Evolutionary conservation across 208 protist species (phyloP).

Genomic region (Leishmania arabica): DNA sequence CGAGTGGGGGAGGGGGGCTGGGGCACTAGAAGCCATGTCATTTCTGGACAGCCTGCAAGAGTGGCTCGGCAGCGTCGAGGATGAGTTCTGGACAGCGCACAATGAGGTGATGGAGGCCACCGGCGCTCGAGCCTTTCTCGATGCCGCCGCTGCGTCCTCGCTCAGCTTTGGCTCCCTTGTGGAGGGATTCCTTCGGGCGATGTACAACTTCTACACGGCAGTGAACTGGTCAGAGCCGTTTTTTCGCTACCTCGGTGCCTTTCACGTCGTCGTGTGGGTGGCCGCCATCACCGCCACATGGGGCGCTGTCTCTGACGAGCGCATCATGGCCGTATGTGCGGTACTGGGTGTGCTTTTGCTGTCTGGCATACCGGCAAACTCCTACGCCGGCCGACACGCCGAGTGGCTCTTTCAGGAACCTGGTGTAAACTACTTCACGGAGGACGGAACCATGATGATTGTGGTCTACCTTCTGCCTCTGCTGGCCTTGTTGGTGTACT

Average conservation of each 20-base stretch:
- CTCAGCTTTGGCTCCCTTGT: neutral
- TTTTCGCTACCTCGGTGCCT: conserved; percentile 58
- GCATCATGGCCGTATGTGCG: conserved; percentile 35
- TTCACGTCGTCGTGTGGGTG: conserved; percentile 49
- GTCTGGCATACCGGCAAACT: conserved; percentile 17
- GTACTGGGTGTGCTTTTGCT: conserved; percentile 28
- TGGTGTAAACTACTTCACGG: conserved; percentile 78
- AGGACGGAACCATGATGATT: conserved; percentile 60
- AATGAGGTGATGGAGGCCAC: conserved; percentile 30
- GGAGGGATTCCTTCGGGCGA: conserved; percentile 9
- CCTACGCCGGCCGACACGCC: conserved; percentile 23
- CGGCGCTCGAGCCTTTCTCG: conserved; percentile 6
- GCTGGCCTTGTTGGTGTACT: conserved; percentile 36
- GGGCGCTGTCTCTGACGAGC: conserved; percentile 40
- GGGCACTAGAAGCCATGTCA: neutral
- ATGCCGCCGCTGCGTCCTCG: neutral
- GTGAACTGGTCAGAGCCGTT: conserved; percentile 83
- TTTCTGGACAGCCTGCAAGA: neutral
- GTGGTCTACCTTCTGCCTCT: conserved; percentile 65
- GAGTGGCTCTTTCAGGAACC: conserved; percentile 44
- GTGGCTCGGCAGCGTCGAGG: conserved; percentile 15
- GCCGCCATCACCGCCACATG: conserved; percentile 26
- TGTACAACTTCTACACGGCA: conserved; percentile 37
- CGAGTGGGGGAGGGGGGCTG: neutral
- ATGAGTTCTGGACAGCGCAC: conserved; percentile 33